Percentiles rank a stretch among this genome's conserved stretches.
phyloP scores from a whole-genome alignment of 2,329 filamentous ascomycete species.

The Colletotrichum destructivum region DNA sequence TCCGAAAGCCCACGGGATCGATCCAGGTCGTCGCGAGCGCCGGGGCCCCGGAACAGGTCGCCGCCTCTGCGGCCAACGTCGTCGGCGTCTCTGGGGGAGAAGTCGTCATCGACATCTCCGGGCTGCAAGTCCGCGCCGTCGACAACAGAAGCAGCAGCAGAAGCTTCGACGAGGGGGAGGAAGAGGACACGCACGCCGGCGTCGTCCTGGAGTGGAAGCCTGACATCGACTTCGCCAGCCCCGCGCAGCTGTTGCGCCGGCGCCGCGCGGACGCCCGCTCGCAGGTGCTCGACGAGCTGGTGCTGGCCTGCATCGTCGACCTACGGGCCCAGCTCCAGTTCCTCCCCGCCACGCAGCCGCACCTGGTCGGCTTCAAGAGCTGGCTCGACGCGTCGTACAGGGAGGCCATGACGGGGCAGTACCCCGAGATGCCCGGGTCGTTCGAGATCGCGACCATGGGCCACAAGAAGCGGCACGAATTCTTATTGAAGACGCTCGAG shows the following conservation, averaged over 20 bases:
- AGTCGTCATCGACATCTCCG: conserved; percentile 31
- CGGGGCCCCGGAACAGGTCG: neutral
- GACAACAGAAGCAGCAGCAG: too few relatives aligned
- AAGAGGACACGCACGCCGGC: conserved; percentile 21
- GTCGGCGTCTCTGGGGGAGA: conserved; percentile 8
- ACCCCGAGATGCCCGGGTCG: conserved; percentile 3
- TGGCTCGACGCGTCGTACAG: conserved; percentile 32
- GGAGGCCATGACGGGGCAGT: conserved; percentile 16
- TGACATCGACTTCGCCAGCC: conserved; percentile 24
- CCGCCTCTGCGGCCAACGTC: neutral
- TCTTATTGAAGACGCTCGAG: conserved; percentile 1
- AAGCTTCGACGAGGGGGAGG: too few relatives aligned
- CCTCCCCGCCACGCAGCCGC: conserved; percentile 28
- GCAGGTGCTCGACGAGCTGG: conserved; percentile 7
- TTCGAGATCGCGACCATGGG: conserved; percentile 16
- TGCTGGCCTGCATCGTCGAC: conserved; percentile 32
- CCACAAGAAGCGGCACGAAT: neutral
- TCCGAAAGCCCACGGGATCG: conserved; percentile 2
- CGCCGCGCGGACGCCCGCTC: neutral
- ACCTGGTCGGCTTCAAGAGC: conserved; percentile 23
- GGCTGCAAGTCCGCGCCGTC: conserved; percentile 13
- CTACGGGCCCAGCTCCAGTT: conserved; percentile 29
- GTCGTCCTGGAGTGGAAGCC: conserved; percentile 33
- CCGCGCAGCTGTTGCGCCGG: neutral
- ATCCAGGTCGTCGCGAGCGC: conserved; percentile 6